Conservation (phyloP, 2,329 filamentous ascomycete genomes). For the Pleoardoris graminearum region DNA sequence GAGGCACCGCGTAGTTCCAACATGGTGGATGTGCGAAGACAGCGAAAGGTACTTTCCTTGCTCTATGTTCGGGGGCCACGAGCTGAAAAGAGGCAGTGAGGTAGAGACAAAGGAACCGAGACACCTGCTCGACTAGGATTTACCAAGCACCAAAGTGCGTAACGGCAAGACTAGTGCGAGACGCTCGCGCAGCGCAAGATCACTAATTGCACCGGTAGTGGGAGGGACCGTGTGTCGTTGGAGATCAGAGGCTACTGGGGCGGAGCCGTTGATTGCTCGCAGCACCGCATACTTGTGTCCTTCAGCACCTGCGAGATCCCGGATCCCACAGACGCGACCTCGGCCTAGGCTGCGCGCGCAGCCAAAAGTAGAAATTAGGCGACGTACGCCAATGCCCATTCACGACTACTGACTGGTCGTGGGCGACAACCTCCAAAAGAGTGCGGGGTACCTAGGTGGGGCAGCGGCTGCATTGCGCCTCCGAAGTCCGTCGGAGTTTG, state of each 20-base stretch:
- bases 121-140: neutral
- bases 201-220: neutral
- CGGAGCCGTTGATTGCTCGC: neutral
- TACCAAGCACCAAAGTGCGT: neutral
- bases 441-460: conserved; percentile 19
- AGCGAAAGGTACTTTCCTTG: neutral
- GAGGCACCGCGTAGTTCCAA: conserved; percentile 20
- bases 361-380: neutral
- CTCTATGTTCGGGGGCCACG: neutral
- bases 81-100: neutral
- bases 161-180: conserved; percentile 1
- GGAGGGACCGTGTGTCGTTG: neutral
- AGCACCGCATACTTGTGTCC: neutral
- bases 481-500: too few species aligned
- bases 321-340: neutral
- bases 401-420: neutral
- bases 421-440: conserved; percentile 7
- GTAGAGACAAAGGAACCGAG: conserved; percentile 5
- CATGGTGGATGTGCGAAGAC: conserved; percentile 21
- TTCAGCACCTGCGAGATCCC: neutral
- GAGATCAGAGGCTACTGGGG: neutral
- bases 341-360: neutral
- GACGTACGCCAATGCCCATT: neutral
- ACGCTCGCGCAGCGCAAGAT: conserved; percentile 1
- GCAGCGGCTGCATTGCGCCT: too few species aligned